Evolutionary conservation across 768 basidiomycete species (phyloP), one percentile per base, ranked within the genome.

Genomic region (Coprinopsis sp.): DNA sequence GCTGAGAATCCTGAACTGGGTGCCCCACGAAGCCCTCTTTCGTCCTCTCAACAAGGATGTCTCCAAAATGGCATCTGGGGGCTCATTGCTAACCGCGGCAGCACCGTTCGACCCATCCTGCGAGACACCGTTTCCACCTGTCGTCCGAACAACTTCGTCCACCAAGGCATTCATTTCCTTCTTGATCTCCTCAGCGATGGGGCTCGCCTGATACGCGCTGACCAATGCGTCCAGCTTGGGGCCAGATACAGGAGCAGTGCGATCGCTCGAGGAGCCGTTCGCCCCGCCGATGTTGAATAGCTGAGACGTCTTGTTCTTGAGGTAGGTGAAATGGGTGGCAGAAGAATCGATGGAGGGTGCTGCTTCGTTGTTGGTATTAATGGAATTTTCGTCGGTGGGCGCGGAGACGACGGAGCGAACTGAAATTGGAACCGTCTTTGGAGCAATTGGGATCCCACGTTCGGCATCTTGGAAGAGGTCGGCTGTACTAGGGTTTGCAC

Each of bases 1-100:
- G 61, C 92, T 96, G 61, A 99, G 67, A 47, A 97, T 94, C 61
- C 79, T 78, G 59, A 99, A 98, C 69, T 99, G 96, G 14, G 87
- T 94, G 33, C 72, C 73, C 79, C 84, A 92, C 52, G 78, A 85
- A 6, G 95, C 96, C 46, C 91, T 77, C 64, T 86, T 82, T 55
- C 83, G 69, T 13, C 85, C 86, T 41, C 84, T 66, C 59, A 92
- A 63, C 49, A 88, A 57, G 41, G 73, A 67, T 29, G 79, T 87
- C 65, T 91, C 88, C 22, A 77, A 68, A 22, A 72, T 75, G 0
- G 87, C 80, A 61, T 92, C 87, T 1, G 80, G 81, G 47, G 82
- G 65, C 51, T 81, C 67, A 51, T 69, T 71, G 47, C 48, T 62
- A 18, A 58, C 53, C 24, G 37, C 19, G 31, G 44, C 62, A 40